phyloP scores from a whole-genome alignment of 331 rosid genomes.

The Stylosanthes scabra region DNA sequence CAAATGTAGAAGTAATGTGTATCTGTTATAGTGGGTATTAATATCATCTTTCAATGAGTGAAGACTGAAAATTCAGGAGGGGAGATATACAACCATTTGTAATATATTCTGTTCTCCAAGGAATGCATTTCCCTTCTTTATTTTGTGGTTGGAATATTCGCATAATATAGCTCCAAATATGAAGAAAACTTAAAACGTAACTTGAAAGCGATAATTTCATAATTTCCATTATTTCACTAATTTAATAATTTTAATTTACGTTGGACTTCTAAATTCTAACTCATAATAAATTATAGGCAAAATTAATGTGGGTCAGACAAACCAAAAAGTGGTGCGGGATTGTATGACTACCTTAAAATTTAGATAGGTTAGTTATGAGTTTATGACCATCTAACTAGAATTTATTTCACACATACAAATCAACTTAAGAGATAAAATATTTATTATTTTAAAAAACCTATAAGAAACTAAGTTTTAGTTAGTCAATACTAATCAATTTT shows the following conservation, averaged over 20 bases:
- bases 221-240: neutral
- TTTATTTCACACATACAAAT: no score
- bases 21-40: slow-evolving; percentile 17
- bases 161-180: neutral
- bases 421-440: no score
- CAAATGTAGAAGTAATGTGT: slow-evolving; percentile 28
- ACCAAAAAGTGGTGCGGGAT: neutral
- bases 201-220: neutral
- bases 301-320: neutral
- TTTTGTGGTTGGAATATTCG: neutral
- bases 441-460: no score
- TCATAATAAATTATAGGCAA: neutral
- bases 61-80: slow-evolving; percentile 3
- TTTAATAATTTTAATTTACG: neutral
- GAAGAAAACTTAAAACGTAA: neutral
- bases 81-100: slow-evolving; percentile 7
- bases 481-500: no score
- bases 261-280: neutral
- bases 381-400: no score
- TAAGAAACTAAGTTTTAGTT: no score
- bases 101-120: slow-evolving; percentile 19
- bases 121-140: slow-evolving; percentile 1
- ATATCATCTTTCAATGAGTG: neutral
- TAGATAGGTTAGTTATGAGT: no score
- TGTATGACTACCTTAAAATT: no score